These are phyloP conservation scores for Ceratocystis eucalypticola DNA, from an alignment of 2,329 filamentous ascomycete genomes.

Conservation along the genomic window DNA sequence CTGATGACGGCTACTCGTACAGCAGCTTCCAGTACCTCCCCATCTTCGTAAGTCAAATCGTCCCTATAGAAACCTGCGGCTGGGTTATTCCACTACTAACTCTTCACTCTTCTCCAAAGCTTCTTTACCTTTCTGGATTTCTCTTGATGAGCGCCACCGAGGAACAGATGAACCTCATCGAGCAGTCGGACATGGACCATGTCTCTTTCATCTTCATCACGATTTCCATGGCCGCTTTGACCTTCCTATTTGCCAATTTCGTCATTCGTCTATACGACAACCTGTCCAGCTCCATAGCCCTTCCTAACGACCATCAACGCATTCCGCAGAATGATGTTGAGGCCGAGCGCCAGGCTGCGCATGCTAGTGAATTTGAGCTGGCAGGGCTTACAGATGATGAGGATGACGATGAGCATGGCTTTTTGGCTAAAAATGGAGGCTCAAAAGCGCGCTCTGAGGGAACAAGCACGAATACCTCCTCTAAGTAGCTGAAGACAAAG, in stretches of 20 bases:
- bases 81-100: too few species aligned
- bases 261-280: slow-evolving; percentile 74
- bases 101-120: slow-evolving; percentile 34
- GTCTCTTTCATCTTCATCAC: slow-evolving; percentile 86
- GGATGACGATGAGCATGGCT: slow-evolving; percentile 29
- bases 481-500: too few species aligned
- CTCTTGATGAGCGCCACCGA: slow-evolving; percentile 96
- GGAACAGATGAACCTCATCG: slow-evolving; percentile 78
- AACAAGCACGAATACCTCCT: neutral
- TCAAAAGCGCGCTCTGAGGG: neutral
- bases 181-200: slow-evolving; percentile 63
- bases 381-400: slow-evolving; percentile 83
- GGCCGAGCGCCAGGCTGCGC: slow-evolving; percentile 49
- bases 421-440: neutral
- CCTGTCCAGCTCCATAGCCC: slow-evolving; percentile 28
- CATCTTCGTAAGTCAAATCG: slow-evolving; percentile 38
- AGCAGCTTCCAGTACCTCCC: slow-evolving; percentile 47
- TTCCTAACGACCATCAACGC: neutral
- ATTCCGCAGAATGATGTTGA: slow-evolving; percentile 23
- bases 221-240: slow-evolving; percentile 75
- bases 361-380: slow-evolving; percentile 87
- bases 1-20: slow-evolving; percentile 53
- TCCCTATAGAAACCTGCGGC: too few species aligned
- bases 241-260: slow-evolving; percentile 85
- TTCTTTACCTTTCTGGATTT: slow-evolving; percentile 84